Percentiles rank a stretch among this genome's conserved stretches.
phyloP scores from a whole-genome alignment of 1,284 basidiomycete genomes.

The Inonotus hispidus region DNA sequence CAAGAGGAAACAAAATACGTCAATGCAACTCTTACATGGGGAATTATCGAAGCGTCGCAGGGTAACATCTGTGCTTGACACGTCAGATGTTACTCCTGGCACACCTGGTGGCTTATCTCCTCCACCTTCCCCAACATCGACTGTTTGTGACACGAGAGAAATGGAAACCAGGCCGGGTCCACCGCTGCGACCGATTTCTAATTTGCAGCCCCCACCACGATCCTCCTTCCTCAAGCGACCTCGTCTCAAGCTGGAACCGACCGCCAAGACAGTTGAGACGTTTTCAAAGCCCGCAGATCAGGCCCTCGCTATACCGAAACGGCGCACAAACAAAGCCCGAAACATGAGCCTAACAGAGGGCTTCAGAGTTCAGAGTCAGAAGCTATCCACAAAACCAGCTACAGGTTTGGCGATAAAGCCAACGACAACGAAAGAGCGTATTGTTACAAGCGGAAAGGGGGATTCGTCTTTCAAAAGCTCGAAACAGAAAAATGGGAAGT shows the following conservation, averaged over 20 bases:
- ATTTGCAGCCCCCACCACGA: neutral
- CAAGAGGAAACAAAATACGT: neutral
- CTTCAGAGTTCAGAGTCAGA: neutral
- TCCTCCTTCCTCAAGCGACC: neutral
- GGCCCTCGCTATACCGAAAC: neutral
- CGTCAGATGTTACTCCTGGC: neutral
- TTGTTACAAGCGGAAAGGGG: neutral
- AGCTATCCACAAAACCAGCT: neutral
- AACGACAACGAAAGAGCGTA: neutral
- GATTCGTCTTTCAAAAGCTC: neutral
- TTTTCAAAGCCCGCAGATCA: neutral
- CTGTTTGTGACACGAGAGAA: neutral
- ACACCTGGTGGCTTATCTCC: neutral
- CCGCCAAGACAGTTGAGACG: neutral
- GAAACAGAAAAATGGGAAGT: neutral
- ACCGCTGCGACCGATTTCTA: constrained; percentile 1
- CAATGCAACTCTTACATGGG: neutral
- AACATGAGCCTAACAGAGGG: neutral
- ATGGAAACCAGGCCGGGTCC: neutral
- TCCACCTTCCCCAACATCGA: neutral
- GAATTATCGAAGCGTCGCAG: constrained; percentile 1
- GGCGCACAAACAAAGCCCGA: neutral
- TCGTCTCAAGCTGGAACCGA: constrained; percentile 1
- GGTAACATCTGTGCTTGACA: neutral
- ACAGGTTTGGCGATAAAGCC: neutral